Base-by-base conservation (phyloP, 2,329 filamentous ascomycete genomes). In the Lasiodiplodia gonubiensis region DNA sequence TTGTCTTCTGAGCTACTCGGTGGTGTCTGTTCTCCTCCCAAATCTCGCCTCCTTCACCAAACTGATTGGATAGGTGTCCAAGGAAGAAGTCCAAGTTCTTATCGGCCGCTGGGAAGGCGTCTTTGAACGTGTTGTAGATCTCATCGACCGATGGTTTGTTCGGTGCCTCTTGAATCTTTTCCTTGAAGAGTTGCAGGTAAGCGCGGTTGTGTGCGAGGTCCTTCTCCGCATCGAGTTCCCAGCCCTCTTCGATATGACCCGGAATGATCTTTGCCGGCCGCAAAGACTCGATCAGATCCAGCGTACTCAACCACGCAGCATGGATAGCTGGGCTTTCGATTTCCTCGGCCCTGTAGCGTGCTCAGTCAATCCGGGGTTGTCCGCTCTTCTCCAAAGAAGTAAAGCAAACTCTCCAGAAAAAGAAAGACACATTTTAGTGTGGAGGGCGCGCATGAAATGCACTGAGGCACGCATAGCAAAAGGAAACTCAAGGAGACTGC, bases 51-150 rank as follows among this genome's bases (percentile, higher is more conserved):
- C 75, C 75, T 60, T 76, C 72, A 0, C 75, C 76, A 55, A 75
- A 78, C 37, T 76, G 74, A 61, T 77, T 76, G 25, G 71, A 70
- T 60, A 78, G 52, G 68, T 78, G 74, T 5, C 74, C 75, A 21
- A 78, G 30, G 68, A 78, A 78, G 71, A 77, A 78, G 21, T 77
- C 74, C n/a, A 76, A 63, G 18, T 78, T 77, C 68, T 74, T 73
- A 3, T 72, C 68, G 6, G 71, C 72, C 39, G 73, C 65, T 10
- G 74, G 74, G 52, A 78, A 77, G 7, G 74, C 72, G 16, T 69
- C 63, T 49, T 73, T 71, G 69, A 78, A 78, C 6, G 70, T 72
- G n/a, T 69, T 63, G 68, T 69, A 77, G 18, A 78, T 67, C 16
- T 77, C 76, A 5, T 74, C 67, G 3, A 76, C 75, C 14, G 65